These are phyloP conservation scores for Apiospora rasikravindrae DNA, from an alignment of 2,329 filamentous ascomycete species.

Conservation along the genomic window DNA sequence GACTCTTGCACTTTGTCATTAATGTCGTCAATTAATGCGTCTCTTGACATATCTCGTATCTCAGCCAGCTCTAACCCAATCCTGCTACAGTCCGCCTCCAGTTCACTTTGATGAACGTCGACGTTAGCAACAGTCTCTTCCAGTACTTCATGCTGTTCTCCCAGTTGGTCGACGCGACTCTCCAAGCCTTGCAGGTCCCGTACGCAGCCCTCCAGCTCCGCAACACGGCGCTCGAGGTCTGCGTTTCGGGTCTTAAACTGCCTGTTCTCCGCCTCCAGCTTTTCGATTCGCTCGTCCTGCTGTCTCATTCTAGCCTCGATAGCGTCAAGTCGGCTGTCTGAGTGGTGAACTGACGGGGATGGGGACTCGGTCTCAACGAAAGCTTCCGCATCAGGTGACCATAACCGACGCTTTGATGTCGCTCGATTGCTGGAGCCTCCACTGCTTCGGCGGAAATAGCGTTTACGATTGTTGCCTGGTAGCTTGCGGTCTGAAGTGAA, in stretches of 20 bases:
- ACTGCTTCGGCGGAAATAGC: background rate
- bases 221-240: background rate
- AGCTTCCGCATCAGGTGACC: background rate
- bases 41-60: conserved; percentile 1
- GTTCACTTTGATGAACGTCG: background rate
- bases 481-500: background rate
- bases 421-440: background rate
- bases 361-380: background rate
- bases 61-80: background rate
- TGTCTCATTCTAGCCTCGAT: background rate
- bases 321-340: background rate
- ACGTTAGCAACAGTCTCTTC: background rate
- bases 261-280: background rate
- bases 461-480: background rate
- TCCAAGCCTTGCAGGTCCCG: background rate
- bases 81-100: background rate
- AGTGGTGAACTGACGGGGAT: background rate
- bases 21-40: conserved; percentile 1
- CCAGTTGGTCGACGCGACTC: background rate
- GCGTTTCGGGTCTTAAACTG: background rate
- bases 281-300: background rate
- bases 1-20: background rate
- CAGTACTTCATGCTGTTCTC: background rate
- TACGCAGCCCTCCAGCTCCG: background rate
- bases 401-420: background rate